Evolutionary conservation across 768 basidiomycete genomes (phyloP).

Genomic region (Steccherinum ochraceum): DNA sequence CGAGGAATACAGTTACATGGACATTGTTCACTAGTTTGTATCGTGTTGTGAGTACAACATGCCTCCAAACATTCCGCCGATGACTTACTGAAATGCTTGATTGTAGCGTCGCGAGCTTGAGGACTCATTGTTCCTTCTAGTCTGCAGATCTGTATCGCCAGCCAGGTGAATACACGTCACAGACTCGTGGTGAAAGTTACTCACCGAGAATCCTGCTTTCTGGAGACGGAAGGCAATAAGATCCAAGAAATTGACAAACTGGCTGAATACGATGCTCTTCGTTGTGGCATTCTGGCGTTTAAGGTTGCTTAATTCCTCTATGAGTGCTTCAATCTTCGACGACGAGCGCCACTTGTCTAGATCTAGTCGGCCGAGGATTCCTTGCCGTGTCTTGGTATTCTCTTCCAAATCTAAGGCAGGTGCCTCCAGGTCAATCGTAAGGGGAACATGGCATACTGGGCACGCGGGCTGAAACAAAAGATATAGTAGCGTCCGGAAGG

Average conservation of each 20-base stretch:
- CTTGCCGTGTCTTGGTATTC: constrained; percentile 57
- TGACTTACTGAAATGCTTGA: constrained; percentile 83
- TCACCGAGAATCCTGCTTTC: constrained; percentile 82
- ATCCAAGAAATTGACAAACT: constrained; percentile 91
- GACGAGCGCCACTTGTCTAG: constrained; percentile 89
- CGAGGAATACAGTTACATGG: constrained; percentile 94
- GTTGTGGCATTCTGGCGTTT: constrained; percentile 82
- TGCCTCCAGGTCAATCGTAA: constrained; percentile 95
- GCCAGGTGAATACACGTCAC: constrained; percentile 1
- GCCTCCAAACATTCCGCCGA: not conserved
- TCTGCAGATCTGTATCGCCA: constrained; percentile 73
- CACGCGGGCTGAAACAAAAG: constrained; percentile 66
- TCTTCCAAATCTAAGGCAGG: constrained; percentile 84
- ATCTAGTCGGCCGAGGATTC: constrained; percentile 88
- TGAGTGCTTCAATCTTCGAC: constrained; percentile 94
- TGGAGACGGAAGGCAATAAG: constrained; percentile 90
- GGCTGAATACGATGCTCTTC: constrained; percentile 95
- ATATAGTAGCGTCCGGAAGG: not conserved
- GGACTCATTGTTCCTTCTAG: constrained; percentile 98
- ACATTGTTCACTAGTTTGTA: constrained; percentile 73
- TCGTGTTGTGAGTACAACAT: not conserved
- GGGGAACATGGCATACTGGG: constrained; percentile 86
- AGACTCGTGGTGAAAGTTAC: constrained; percentile 15
- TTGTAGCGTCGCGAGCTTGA: constrained; percentile 89
- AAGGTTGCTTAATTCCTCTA: constrained; percentile 88